A percentile compares a stretch with the other conserved stretches of the same genome.
These are phyloP conservation scores for Monosporascus sp. DNA, from an alignment of 2,329 filamentous ascomycete species.

Conservation along the genomic window DNA sequence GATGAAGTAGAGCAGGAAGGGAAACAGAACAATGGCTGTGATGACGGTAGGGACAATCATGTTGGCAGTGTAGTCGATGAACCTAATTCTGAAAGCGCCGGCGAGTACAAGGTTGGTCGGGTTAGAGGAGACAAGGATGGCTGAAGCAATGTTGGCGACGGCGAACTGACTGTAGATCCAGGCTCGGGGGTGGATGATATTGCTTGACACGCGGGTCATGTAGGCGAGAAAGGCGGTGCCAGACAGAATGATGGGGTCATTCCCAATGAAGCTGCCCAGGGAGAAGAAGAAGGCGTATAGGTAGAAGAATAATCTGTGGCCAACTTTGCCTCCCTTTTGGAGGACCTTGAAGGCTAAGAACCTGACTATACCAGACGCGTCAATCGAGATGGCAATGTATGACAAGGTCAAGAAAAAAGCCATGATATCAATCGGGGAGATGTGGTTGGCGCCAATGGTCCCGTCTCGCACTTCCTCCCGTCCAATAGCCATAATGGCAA, in stretches of 20 bases:
- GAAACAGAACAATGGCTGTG: conserved; percentile 64
- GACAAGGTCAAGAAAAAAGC: conserved; percentile 67
- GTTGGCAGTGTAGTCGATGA: conserved; percentile 70
- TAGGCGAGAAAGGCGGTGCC: conserved; percentile 72
- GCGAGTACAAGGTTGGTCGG: conserved; percentile 72
- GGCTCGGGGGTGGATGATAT: conserved; percentile 63
- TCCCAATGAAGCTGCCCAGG: conserved; percentile 64
- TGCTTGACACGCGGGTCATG: conserved; percentile 69
- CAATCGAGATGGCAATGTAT: conserved; percentile 73
- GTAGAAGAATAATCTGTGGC: conserved; percentile 64
- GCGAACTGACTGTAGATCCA: conserved; percentile 72
- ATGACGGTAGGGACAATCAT: conserved; percentile 67
- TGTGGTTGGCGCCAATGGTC: conserved; percentile 59
- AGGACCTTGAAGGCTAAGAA: conserved; percentile 67
- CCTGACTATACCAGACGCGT: conserved; percentile 67
- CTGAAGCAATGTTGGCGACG: conserved; percentile 67
- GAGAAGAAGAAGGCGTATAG: conserved; percentile 68
- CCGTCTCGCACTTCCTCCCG: conserved; percentile 62
- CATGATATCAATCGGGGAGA: conserved; percentile 68
- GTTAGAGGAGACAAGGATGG: conserved; percentile 72
- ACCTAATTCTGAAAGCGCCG: conserved; percentile 66
- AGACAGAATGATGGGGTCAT: conserved; percentile 69
- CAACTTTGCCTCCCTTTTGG: conserved; percentile 60
- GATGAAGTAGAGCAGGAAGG: conserved; percentile 63
- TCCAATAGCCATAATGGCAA: conserved; percentile 65